Evolutionary conservation across 371 early-diverging fungal species (phyloP).

Genomic region (Saksenaea oblongispora): DNA sequence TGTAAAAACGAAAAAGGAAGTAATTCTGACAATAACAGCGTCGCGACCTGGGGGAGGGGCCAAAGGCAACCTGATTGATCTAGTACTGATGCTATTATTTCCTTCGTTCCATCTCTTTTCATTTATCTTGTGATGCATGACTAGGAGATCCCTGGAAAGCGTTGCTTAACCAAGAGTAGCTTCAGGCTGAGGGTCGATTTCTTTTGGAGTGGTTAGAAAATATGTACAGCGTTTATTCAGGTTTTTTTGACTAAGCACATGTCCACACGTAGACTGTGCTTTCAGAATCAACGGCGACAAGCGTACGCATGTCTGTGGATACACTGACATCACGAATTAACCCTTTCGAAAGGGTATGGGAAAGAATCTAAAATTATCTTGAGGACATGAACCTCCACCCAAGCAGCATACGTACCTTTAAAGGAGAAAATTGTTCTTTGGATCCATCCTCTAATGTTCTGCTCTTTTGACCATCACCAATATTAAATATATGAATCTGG

Average conservation of each 20-base stretch:
- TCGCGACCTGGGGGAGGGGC: too few species aligned
- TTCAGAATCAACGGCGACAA: conserved; percentile 40
- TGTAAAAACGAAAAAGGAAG: too few species aligned
- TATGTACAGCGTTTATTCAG: too few species aligned
- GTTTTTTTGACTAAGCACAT: background rate
- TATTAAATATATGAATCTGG: conserved; percentile 36
- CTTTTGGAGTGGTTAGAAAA: too few species aligned
- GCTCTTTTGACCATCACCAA: conserved; percentile 34
- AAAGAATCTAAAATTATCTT: conserved; percentile 23
- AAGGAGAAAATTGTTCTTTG: conserved; percentile 29
- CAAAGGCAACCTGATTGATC: too few species aligned
- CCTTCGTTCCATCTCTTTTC: too few species aligned
- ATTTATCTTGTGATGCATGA: too few species aligned
- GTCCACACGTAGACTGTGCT: conserved; percentile 43
- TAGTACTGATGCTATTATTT: too few species aligned
- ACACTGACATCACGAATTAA: conserved; percentile 42
- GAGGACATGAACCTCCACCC: background rate
- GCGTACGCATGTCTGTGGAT: conserved; percentile 27
- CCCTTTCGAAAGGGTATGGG: conserved; percentile 29
- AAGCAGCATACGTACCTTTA: conserved; percentile 19
- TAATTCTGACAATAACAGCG: too few species aligned
- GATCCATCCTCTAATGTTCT: conserved; percentile 33
- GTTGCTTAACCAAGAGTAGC: too few species aligned
- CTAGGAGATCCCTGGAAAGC: too few species aligned
- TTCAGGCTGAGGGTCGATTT: too few species aligned